Base-by-base conservation (phyloP, 2,329 filamentous ascomycete species). In the Cadophora sp. region DNA sequence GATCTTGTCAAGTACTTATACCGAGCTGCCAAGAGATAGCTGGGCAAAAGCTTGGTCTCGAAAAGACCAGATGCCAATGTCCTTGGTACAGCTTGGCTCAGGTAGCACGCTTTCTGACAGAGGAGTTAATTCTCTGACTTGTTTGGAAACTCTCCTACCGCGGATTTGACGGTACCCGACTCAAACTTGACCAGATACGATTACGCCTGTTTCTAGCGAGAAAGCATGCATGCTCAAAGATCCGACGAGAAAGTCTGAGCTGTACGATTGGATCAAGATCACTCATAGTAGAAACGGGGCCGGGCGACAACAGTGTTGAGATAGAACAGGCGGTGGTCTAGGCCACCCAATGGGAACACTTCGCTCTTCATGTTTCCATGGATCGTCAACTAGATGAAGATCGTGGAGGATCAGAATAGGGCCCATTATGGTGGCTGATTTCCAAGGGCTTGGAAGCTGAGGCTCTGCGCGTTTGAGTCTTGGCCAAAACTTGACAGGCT, bases 401-500 rank as follows among this genome's bases (percentile, higher is more conserved):
- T 70, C 68, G 24, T 59, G 43, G 66, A 50, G 27, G 66, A 70
- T 71, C 69, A 66, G 22, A 51, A 43, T 20, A 20, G 36, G 20
- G 59, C 36, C 33, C 27, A 43, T 43, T 20, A 33, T 22, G 56
- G 51, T 50, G 45, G 8, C 18, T 33, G 43, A 59, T 45, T 59
- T 22, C 61, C 20, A 47, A n/a, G n/a, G 13, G 27, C 45, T 56
- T 51, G 48, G 59, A 66, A 64, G 59, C 68, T 74, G 71, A 72
- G 68, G 70, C 73, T 74, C 71, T 71, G 62, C 64, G 16, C 48
- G 73, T 74, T 73, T 73, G 71, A 68, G 59, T 64, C 67, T 72
- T 67, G 64, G 45, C 65, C 65, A 45, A 45, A 58, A 50, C 47
- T 43, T 41, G 45, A 58, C 41, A 59, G 36, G 16, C 24, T n/a